These are phyloP conservation scores for Termitomyces eurrhizus DNA, from an alignment of 768 basidiomycete genomes.

Conservation along the genomic window DNA sequence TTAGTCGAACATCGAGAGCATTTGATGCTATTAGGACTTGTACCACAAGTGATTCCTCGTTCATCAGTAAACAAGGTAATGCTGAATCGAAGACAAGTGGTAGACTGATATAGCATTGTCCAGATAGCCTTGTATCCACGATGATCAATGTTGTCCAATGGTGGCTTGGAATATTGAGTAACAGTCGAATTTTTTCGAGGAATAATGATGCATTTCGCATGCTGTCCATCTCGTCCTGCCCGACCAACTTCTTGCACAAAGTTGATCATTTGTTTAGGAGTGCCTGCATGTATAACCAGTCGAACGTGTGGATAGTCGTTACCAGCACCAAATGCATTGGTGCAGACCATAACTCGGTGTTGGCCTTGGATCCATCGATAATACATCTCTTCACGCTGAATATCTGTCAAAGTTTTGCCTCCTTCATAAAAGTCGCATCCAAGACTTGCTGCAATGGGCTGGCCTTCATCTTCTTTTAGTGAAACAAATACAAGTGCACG, in stretches of 20 bases:
- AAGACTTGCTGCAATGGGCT: background rate
- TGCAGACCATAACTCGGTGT: background rate
- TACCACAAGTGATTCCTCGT: too few species aligned
- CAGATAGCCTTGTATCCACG: too few species aligned
- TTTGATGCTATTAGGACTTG: too few species aligned
- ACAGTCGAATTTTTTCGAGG: too few species aligned
- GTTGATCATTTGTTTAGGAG: background rate
- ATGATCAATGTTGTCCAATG: too few species aligned
- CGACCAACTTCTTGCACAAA: background rate
- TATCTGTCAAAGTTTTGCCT: background rate
- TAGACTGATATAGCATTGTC: too few species aligned
- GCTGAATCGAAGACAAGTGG: too few species aligned
- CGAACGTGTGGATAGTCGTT: slow-evolving; percentile 2
- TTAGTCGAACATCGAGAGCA: too few species aligned
- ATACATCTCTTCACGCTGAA: background rate
- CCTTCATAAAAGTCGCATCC: slow-evolving; percentile 2
- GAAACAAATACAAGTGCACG: background rate
- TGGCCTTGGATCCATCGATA: background rate
- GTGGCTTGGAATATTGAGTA: too few species aligned
- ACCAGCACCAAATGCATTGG: slow-evolving; percentile 1
- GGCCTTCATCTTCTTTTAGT: background rate
- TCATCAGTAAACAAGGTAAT: too few species aligned
- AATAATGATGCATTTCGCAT: background rate
- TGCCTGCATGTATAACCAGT: background rate
- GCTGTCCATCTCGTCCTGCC: background rate